Evolutionary conservation across 2,329 filamentous ascomycete genomes (phyloP), one percentile per base, ranked within the genome.

Genomic region (Beauveria varroae): DNA sequence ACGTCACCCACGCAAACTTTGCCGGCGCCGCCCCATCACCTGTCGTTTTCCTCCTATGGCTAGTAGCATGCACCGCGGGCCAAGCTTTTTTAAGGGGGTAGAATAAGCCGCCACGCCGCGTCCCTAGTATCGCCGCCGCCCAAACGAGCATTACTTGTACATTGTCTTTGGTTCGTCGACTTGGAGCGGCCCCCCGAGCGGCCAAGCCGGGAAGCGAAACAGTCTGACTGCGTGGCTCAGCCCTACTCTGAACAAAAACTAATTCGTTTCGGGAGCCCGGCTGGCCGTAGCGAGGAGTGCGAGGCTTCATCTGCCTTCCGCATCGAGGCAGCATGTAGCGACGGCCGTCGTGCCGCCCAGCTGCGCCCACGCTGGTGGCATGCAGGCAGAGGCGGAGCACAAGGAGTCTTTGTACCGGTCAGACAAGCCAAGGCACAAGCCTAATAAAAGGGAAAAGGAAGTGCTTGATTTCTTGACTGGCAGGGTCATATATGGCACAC

Each of bases 321-420:
- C 18, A 60, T 60, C 40, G 49, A 53, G 57, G 57, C 40, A 60
- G 40, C 47, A 54, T 43, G 24, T 16, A 37, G 49, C 49, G 50
- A 60, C 10, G n/a, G 9, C 40, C n/a, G 18, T 37, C 22, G 49
- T 60, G 43, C 51, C 44, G 58, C 43, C 51, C 43, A 41, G 43
- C 57, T 49, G 58, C 43, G 44, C 57, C 49, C 49, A 43, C 57
- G 41, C 16, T 34, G 28, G 44, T 26, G 20, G 30, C 22, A 50
- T 50, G 34, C 56, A 50, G 43, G 12, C 34, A 46, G 57, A 54
- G 58, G 58, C 58, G 58, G 58, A 55, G 58, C 24, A 61, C 58
- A 55, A 50, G 43, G 44, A 37, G 8, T 43, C 24, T 49, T 55
- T 61, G 58, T 49, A 60, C 50, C 30, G 9, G 50, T 60, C 20